Base-by-base conservation (phyloP, 495 filamentous ascomycete genomes). In the Oidiodendron maius region DNA sequence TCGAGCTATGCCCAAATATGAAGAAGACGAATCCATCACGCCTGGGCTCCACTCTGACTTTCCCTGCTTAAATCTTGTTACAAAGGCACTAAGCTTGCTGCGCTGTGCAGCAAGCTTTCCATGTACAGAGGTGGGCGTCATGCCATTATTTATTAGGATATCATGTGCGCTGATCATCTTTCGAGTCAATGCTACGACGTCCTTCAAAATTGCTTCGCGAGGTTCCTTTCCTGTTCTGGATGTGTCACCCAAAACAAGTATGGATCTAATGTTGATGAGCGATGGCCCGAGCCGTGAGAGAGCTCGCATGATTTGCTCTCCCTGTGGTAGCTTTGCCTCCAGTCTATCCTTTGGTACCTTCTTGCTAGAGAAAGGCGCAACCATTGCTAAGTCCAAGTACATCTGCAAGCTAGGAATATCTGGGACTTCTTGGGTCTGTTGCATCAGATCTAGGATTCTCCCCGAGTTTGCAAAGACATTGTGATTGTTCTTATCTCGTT, bases 401-500 rank as follows among this genome's bases (percentile, higher is more conserved):
- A 58, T 48, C 13, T 44, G 30, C 25, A 71, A 42, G 1, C 58
- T 58, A 13, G 36, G 38, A 9, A 71, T 43, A 58, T 81, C 80
- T 3, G 72, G 68, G 13, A 67, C 58, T 12, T 51, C 52, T 8
- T 69, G 55, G 2, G 55, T 63, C 18, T 49, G 37, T 24, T 61
- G 47, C 82, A 89, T 85, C 16, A 76, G 51, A 3, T 72, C 57
- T 11, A 89, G 61, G 4, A 89, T 61, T 44, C 69, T 68, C 34
- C 71, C 72, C 0, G 83, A 82, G 54, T 80, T 64, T 0, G 56
- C 36, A 45, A 89, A 71, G 10, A 78, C 72, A 30, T 77, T 71
- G n/a, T 55, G 59, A 63, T 94, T 95, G 20, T 76, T 74, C 49
- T 75, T 77, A 67, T 95, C 87, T 34, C 83, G 71, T 16, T 70